These are phyloP conservation scores for Eimeria sp. DNA, from an alignment of 169 alveolate species.

Conservation along the genomic window DNA sequence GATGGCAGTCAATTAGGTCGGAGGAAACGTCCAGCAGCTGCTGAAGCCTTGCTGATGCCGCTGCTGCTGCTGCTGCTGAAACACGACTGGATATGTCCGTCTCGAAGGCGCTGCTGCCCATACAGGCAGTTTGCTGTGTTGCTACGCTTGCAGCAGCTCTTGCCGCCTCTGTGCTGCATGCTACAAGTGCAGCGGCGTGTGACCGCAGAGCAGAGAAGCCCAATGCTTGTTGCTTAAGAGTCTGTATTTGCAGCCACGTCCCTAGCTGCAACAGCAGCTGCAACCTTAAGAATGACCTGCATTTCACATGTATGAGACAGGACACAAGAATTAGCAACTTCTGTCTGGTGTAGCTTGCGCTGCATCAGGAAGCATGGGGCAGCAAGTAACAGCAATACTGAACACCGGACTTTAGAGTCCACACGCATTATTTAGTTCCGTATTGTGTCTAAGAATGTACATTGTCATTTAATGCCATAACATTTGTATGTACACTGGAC, in stretches of 20 bases:
- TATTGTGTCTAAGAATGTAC: no score
- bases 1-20: conserved; percentile 30
- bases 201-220: conserved; percentile 55
- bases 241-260: not conserved
- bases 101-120: conserved; percentile 14
- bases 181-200: conserved; percentile 54
- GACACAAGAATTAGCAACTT: not conserved
- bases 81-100: not conserved
- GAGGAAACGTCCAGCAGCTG: conserved; percentile 40
- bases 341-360: no score
- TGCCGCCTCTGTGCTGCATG: conserved; percentile 16
- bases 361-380: no score
- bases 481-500: no score
- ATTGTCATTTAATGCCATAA: no score
- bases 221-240: conserved; percentile 4
- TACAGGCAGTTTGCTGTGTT: not conserved
- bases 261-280: conserved; percentile 54
- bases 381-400: no score
- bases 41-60: conserved; percentile 47
- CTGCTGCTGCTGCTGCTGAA: not conserved
- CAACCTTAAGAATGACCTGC: conserved; percentile 6
- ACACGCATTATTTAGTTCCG: no score
- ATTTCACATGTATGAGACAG: not conserved
- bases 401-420: no score
- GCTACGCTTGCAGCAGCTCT: not conserved